Evolutionary conservation across 1,139 yeast genomes (phyloP).

Genomic region (Suhomyces choctaworum): DNA sequence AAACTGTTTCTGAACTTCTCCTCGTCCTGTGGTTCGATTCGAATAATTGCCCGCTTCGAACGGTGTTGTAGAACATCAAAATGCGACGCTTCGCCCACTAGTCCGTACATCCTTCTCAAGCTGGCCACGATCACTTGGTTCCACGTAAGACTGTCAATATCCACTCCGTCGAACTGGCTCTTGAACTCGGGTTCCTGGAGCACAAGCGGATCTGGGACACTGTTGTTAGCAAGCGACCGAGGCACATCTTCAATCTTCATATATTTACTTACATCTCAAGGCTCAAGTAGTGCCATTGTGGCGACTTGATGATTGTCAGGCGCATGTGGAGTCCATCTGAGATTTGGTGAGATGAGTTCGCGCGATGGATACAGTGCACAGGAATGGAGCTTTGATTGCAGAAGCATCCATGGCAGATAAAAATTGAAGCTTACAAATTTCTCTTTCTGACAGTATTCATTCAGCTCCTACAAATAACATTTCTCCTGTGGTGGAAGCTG

Average conservation of each 20-base stretch:
- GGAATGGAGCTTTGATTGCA: too few relatives aligned
- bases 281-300: constrained; percentile 18
- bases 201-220: constrained; percentile 18
- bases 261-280: constrained; percentile 18
- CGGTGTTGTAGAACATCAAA: constrained; percentile 36
- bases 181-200: constrained; percentile 12
- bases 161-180: constrained; percentile 13
- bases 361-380: too few relatives aligned
- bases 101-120: constrained; percentile 36
- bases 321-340: too few relatives aligned
- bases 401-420: too few relatives aligned
- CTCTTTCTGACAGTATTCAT: too few relatives aligned
- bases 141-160: constrained; percentile 44
- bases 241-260: constrained; percentile 1
- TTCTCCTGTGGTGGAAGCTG: constrained; percentile 12
- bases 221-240: constrained; percentile 19
- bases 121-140: constrained; percentile 33
- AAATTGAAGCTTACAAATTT: too few relatives aligned
- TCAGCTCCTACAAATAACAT: too few relatives aligned
- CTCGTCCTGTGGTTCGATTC: constrained; percentile 30
- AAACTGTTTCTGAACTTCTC: constrained; percentile 32
- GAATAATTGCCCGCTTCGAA: constrained; percentile 20
- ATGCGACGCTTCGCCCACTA: constrained; percentile 41
- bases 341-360: too few relatives aligned
- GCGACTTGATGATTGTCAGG: not conserved